Percentiles rank a stretch among this genome's conserved stretches.
Evolutionary conservation across 2,329 filamentous ascomycete species (phyloP).

Genomic region (Arthrobotrys iridis): DNA sequence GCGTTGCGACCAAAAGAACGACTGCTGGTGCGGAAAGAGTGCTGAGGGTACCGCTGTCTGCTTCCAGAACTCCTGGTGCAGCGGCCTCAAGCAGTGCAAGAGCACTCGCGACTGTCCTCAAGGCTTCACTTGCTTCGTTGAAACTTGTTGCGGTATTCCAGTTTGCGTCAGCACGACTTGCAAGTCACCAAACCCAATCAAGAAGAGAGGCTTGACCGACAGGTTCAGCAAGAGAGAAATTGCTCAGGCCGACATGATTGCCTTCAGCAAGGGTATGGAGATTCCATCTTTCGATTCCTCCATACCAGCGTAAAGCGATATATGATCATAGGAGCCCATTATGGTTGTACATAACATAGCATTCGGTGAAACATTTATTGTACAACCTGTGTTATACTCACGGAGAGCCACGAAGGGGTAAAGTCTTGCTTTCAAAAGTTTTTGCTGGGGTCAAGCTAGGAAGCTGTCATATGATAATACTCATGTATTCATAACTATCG

Average conservation of each 20-base stretch:
- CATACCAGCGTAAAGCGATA: not conserved
- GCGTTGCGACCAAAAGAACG: slow-evolving; percentile 39
- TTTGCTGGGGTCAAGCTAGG: not conserved
- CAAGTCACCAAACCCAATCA: slow-evolving; percentile 48
- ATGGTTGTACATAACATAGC: not conserved
- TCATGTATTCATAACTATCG: not conserved
- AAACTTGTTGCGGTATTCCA: slow-evolving; percentile 46
- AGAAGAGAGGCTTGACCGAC: slow-evolving; percentile 31
- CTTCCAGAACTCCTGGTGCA: slow-evolving; percentile 53
- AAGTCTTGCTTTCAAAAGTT: not conserved
- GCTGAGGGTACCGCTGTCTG: slow-evolving; percentile 44
- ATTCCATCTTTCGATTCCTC: slow-evolving; percentile 39
- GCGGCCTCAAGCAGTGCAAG: slow-evolving; percentile 33
- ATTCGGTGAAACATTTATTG: not conserved
- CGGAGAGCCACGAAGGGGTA: not conserved
- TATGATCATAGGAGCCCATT: not conserved
- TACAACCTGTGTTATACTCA: not conserved
- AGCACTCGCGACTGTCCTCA: slow-evolving; percentile 39
- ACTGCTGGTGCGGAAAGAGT: slow-evolving; percentile 51
- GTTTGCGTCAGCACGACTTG: slow-evolving; percentile 51
- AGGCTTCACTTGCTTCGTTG: slow-evolving; percentile 42
- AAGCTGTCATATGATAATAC: not conserved
- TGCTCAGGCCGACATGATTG: slow-evolving; percentile 45
- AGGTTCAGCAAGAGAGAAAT: slow-evolving; percentile 35
- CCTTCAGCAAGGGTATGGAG: slow-evolving; percentile 31